phyloP scores from a whole-genome alignment of 1,284 basidiomycete genomes.

The Trichosporon asahii region DNA sequence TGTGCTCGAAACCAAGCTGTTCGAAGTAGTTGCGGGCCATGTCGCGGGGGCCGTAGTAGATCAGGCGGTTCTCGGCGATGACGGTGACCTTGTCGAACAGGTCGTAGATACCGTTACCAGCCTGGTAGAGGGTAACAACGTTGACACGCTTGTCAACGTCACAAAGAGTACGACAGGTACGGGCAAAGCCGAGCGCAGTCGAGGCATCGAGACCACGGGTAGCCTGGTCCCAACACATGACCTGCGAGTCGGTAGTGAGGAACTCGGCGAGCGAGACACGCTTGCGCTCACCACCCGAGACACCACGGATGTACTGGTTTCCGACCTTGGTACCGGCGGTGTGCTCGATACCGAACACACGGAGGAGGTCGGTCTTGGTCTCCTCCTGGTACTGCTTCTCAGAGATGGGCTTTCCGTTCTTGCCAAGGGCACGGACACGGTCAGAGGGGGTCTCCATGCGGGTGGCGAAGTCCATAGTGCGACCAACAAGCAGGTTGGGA shows the following conservation, averaged over 20 bases:
- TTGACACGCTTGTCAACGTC: conserved; percentile 69
- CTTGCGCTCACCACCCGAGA: conserved; percentile 67
- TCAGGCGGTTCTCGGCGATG: conserved; percentile 72
- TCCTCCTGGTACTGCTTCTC: conserved; percentile 26
- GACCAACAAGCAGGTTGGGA: conserved; percentile 44
- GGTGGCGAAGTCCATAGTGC: conserved; percentile 48
- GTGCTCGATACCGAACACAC: conserved; percentile 70
- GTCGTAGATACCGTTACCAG: conserved; percentile 55
- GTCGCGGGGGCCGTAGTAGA: conserved; percentile 71
- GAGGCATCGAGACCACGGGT: conserved; percentile 69
- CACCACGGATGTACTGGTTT: conserved; percentile 68
- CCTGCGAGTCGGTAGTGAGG: conserved; percentile 59
- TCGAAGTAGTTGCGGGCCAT: conserved; percentile 77
- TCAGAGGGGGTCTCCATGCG: conserved; percentile 39
- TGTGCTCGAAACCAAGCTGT: conserved; percentile 65
- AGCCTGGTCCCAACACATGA: conserved; percentile 64
- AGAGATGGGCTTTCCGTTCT: conserved; percentile 36
- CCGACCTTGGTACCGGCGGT: conserved; percentile 59
- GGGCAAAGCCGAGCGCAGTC: conserved; percentile 75
- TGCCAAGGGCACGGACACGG: conserved; percentile 28
- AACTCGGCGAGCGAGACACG: conserved; percentile 72
- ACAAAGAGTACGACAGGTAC: conserved; percentile 69
- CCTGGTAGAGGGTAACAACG: conserved; percentile 21
- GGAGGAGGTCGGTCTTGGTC: conserved; percentile 51
- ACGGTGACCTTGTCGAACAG: conserved; percentile 61